Evolutionary conservation across 768 basidiomycete species (phyloP), one percentile per base, ranked within the genome.

Genomic region (Tephrocybe sp.): DNA sequence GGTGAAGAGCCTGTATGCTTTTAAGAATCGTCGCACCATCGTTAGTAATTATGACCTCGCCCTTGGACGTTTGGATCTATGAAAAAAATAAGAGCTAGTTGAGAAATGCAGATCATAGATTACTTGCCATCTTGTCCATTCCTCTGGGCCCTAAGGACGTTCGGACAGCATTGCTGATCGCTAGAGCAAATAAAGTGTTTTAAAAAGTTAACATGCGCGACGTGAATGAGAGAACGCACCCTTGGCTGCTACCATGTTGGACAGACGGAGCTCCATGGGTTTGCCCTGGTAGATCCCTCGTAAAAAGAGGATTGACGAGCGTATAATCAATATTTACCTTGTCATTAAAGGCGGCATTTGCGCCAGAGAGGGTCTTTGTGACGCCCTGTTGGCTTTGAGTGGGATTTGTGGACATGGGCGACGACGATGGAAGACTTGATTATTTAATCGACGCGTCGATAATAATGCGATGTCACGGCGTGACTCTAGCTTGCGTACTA

Each of bases 1-100:
- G 97, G 70, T 99, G 97, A 45, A 98, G 71, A 16, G 96, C 97
- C 60, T 96, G 93, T 60, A 98, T 90, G 58, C 85, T 93, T 66
- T 92, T 92, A 49, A 99, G 73, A 59, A 99, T 99, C 10, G 97
- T 99, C 6, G 97, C 97, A 16, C 97, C 97, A 70, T 99, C 97
- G 67, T 99, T 99, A 8, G 97, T 98, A 60, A 99, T 91, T 61
- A 98, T 89, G 14, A 96, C 92, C 68, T 99, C 96, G 54, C 95
- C 95, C 68, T 93, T 92, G 7, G 91, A 72, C 5, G 94, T 97
- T 83, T 94, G 92, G 64, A 98, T 98, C 96, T 97, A 54, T n/a
- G 10, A 34, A 39, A 53, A n/a, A 36, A 2, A 16, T 57, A 32
- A 52, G 45, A 39, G 34, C 23, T 34, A 22, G 49, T 45, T 47